phyloP scores from a whole-genome alignment of 2,329 filamentous ascomycete species.

The Fusarium lateritium region DNA sequence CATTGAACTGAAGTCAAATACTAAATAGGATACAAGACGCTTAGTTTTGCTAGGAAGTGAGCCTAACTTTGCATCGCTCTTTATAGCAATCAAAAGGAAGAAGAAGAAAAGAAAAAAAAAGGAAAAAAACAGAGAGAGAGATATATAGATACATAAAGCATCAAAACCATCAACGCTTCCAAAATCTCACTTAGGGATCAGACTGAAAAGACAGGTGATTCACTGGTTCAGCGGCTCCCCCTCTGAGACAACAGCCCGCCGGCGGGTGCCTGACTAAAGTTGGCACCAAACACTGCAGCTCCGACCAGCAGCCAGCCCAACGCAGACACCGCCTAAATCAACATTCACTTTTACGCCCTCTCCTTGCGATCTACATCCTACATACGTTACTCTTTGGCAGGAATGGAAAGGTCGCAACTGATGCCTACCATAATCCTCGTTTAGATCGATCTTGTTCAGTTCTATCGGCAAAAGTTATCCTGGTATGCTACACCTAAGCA shows the following conservation, averaged over 20 bases:
- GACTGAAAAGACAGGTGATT: too few relatives aligned
- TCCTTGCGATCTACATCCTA: not conserved
- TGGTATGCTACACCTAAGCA: slow-evolving; percentile 4
- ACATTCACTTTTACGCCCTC: slow-evolving; percentile 5
- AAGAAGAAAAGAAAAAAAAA: too few relatives aligned
- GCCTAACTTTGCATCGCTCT: too few relatives aligned
- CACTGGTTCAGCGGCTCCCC: not conserved
- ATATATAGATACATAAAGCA: too few relatives aligned
- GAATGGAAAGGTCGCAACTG: not conserved
- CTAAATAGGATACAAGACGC: too few relatives aligned
- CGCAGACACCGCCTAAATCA: slow-evolving; percentile 28
- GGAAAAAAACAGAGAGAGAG: too few relatives aligned
- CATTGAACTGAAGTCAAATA: too few relatives aligned
- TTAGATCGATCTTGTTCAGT: not conserved
- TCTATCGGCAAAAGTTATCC: not conserved
- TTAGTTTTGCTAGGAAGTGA: too few relatives aligned
- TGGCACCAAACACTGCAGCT: slow-evolving; percentile 9
- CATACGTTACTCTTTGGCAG: not conserved
- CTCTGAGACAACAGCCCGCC: not conserved
- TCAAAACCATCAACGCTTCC: not conserved
- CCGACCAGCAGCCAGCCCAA: slow-evolving; percentile 10
- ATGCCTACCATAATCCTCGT: not conserved
- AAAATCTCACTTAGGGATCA: too few relatives aligned
- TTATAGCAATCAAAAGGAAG: too few relatives aligned
- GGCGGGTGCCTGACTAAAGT: slow-evolving; percentile 1